Evolutionary conservation across 768 basidiomycete genomes (phyloP).

Genomic region (Paxillus rubicundulus): DNA sequence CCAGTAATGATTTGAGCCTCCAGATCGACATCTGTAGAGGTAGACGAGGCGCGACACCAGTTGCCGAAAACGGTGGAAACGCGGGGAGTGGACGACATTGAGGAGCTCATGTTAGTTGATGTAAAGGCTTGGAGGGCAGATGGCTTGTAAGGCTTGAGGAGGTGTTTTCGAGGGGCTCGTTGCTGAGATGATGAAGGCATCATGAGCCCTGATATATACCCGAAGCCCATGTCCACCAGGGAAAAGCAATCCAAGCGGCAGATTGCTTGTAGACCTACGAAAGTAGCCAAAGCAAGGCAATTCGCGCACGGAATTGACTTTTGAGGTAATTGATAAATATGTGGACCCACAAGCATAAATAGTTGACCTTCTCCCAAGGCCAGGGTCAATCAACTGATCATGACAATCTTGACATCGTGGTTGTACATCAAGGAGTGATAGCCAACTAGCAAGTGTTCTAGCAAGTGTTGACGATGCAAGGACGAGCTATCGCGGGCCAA

Average conservation of each 20-base stretch:
- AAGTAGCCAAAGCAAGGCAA: slow-evolving; percentile 4
- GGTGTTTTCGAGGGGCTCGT: not conserved
- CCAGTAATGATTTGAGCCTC: slow-evolving; percentile 18
- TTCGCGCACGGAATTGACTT: not conserved
- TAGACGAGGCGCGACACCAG: slow-evolving; percentile 12
- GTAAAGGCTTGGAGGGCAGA: not conserved
- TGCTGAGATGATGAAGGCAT: slow-evolving; percentile 2
- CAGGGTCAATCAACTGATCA: too few species aligned
- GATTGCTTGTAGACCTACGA: slow-evolving; percentile 10
- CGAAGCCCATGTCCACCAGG: not conserved
- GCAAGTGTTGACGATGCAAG: not conserved
- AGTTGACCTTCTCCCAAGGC: not conserved
- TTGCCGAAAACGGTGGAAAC: slow-evolving; percentile 12
- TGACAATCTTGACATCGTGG: too few species aligned
- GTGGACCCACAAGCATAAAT: slow-evolving; percentile 1
- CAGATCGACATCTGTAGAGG: slow-evolving; percentile 6
- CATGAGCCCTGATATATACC: slow-evolving; percentile 9
- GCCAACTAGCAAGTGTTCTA: too few species aligned
- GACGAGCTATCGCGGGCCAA: not conserved
- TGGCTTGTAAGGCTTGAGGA: not conserved
- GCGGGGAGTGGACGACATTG: slow-evolving; percentile 1
- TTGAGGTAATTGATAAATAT: slow-evolving; percentile 1
- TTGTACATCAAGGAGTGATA: too few species aligned
- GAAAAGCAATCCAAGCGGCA: slow-evolving; percentile 3
- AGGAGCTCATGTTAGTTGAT: slow-evolving; percentile 4